A percentile compares a stretch with the other conserved stretches of the same genome.
phyloP scores from a whole-genome alignment of 2,329 filamentous ascomycete genomes.

The Epichloe sylvatica region DNA sequence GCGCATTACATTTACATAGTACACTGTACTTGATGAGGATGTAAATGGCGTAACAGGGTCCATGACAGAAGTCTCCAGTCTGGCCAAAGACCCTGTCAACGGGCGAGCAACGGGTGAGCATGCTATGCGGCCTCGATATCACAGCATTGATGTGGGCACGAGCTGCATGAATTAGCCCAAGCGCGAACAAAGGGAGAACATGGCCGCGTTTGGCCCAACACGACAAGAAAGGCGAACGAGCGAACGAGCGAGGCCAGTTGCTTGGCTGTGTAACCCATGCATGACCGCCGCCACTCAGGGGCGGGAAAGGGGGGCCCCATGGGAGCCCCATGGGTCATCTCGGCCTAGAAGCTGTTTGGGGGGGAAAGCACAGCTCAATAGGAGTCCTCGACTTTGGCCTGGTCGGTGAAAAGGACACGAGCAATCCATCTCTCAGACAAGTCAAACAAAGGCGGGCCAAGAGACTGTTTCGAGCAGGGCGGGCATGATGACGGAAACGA shows the following conservation, averaged over 20 bases:
- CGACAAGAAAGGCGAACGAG: background rate
- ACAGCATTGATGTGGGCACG: background rate
- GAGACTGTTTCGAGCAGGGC: background rate
- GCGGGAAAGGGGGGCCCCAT: background rate
- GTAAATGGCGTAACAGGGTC: background rate
- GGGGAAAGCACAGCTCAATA: background rate
- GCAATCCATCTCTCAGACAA: background rate
- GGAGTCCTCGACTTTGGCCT: background rate
- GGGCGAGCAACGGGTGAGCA: background rate
- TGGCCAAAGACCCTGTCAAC: background rate
- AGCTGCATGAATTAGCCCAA: background rate
- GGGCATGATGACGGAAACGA: background rate
- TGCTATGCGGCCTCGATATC: background rate
- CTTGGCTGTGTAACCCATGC: slow-evolving; percentile 5
- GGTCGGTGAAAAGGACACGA: background rate
- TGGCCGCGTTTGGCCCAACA: background rate
- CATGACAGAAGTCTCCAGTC: background rate
- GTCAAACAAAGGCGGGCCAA: background rate
- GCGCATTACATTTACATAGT: background rate
- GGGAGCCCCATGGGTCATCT: background rate
- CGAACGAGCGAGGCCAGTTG: background rate
- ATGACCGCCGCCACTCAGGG: slow-evolving; percentile 6
- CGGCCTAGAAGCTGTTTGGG: background rate
- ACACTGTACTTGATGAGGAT: background rate
- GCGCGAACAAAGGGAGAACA: background rate